phyloP scores from a whole-genome alignment of 495 filamentous ascomycete species.

The Daldinia decipiens region DNA sequence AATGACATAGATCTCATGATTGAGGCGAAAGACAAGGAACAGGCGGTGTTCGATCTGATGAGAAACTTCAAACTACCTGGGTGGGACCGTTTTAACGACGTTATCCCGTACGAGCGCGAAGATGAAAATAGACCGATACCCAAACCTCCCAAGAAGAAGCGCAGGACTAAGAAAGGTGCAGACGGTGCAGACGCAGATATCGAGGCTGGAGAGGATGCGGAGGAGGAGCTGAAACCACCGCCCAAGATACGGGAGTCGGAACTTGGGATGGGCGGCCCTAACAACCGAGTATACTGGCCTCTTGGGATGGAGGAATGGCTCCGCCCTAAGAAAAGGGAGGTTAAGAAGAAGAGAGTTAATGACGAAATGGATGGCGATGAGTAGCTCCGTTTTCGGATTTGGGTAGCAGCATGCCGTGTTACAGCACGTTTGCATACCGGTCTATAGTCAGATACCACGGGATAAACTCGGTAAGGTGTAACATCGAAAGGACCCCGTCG shows the following conservation, averaged over 20 bases:
- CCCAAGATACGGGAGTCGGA: slow-evolving; percentile 72
- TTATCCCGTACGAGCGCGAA: slow-evolving; percentile 77
- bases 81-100: slow-evolving; percentile 76
- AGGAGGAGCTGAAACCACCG: slow-evolving; percentile 50
- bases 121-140: slow-evolving; percentile 79
- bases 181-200: slow-evolving; percentile 1
- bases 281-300: slow-evolving; percentile 93
- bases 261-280: slow-evolving; percentile 85
- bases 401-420: slow-evolving; percentile 4
- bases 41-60: slow-evolving; percentile 96
- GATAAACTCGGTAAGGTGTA: slow-evolving; percentile 21
- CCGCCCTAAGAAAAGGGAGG: slow-evolving; percentile 75
- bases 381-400: slow-evolving; percentile 3
- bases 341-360: slow-evolving; percentile 59
- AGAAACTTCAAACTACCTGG: slow-evolving; percentile 83
- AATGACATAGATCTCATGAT: slow-evolving; percentile 95
- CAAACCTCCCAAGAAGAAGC: slow-evolving; percentile 56
- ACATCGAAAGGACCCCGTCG: neutral
- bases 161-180: slow-evolving; percentile 44
- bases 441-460: slow-evolving; percentile 6
- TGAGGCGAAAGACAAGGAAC: slow-evolving; percentile 98
- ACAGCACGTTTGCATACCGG: slow-evolving; percentile 3
- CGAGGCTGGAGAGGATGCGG: slow-evolving; percentile 53
- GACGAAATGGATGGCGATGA: slow-evolving; percentile 35
- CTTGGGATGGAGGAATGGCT: slow-evolving; percentile 91